Base-by-base conservation (phyloP, 1,139 yeast genomes). In the Kurtzmaniella quercitrusa region DNA sequence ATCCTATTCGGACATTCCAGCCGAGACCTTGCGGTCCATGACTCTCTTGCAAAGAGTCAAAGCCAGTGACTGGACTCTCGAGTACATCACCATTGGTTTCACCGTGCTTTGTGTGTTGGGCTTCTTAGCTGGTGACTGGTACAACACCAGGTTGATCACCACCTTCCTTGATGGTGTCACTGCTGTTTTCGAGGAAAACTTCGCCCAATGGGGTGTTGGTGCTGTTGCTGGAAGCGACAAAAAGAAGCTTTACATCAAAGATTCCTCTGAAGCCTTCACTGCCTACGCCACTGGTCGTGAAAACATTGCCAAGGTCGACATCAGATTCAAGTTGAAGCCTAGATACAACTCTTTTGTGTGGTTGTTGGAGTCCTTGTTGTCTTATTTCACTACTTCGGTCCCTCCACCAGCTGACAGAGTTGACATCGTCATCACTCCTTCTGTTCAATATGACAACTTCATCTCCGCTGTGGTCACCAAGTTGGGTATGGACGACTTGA, bases 201-300 rank as follows among this genome's bases (percentile, higher is more conserved):
- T 93, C 59, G 80, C 73, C 56, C 94, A 85, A 60, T 93, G 83
- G 49, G 98, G 98, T 46, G 82, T 82, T 40, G 62, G 70, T n/a
- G 51, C 68, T 40, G 31, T 27, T 4, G 59, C 57, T 24, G 34
- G 38, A 4, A 24, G 38, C 15, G 36, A 31, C 3, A 31, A 31
- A 18, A 68, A 70, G 39, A 64, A 67, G 41, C 66, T 79, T 52
- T 75, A 73, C 55, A 70, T 82, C 51, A 77, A 81, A 59, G 96
- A 89, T 60, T 80, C 84, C 44, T 72, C 85, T 39, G 85, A 87
- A 57, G 74, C 79, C 48, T 90, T 66, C 63, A 71, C 93, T 15
- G 73, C 89, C 40, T 93, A 88, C 62, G 96, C 97, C 39, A 77
- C 95, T 46, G 98, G 98, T 50, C 82, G 98, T 62, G 70, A 79